Evolutionary conservation across 768 basidiomycete genomes (phyloP), one percentile per base, ranked within the genome.

Genomic region (Amanita fuliginea): DNA sequence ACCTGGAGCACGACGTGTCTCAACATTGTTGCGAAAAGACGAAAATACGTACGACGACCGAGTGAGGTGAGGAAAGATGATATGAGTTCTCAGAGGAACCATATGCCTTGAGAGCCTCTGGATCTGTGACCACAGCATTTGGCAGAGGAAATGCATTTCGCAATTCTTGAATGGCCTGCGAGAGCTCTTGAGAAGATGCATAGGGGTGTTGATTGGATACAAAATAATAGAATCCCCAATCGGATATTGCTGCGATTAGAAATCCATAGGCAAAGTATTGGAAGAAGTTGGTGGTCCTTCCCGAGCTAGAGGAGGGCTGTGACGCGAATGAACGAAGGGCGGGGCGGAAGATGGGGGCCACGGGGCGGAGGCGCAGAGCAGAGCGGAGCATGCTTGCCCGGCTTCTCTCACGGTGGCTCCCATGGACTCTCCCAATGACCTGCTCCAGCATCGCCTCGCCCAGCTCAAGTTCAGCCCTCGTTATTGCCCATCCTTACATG

Each of bases 61-160:
- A 71, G 54, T 81, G 78, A 4, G 79, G 70, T 36, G 75, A 75
- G 44, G 71, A 64, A 3, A 77, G 75, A 58, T 79, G 82, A 56
- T 84, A 84, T 6, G 81, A 81, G 57, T 84, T 78, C 54, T 77
- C 77, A 1, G 83, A 86, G 30, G 75, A 80, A 3, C 86, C 86
- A 52, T 83, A 72, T 28, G 70, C 68, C 40, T 67, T 64, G 21
- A 86, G 64, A 14, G 69, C 64, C 30, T 74, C 68, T 10, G 69
- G 65, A 54, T 78, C 74, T 2, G 77, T 81, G 22, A 70, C 65
- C 21, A 84, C 75, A 14, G 64, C 58, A 34, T 70, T 64, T n/a
- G 65, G 60, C n/a, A 59, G 65, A 5, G 77, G 70, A 55, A 86
- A 67, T 11, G 64, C 61, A 3, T 57, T 52, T 19, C 64, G 67